Conservation (phyloP, 257 asterid genomes). For the Jaltomata sinuosa region DNA sequence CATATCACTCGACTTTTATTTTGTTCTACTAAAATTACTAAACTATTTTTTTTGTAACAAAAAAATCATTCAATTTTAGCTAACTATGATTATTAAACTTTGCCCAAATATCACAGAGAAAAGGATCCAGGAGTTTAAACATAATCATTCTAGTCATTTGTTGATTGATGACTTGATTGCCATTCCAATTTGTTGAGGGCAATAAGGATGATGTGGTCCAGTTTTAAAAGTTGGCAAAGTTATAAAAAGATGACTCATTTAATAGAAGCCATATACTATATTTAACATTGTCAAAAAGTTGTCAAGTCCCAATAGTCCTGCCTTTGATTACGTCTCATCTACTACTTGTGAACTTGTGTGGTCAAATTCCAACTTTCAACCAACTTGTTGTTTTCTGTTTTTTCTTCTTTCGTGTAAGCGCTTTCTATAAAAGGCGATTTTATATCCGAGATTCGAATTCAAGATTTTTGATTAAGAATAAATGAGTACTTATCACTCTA, state of each 20-base stretch:
- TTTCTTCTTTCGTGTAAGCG: not conserved
- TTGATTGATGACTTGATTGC: not conserved
- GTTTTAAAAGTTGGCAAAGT: not conserved
- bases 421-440: not conserved
- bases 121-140: not conserved
- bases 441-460: fast-evolving
- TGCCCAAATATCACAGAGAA: too few relatives aligned
- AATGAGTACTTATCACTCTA: not conserved
- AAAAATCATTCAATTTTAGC: too few relatives aligned
- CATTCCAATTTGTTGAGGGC: not conserved
- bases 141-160: not conserved
- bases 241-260: not conserved
- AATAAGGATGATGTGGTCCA: not conserved
- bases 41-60: too few relatives aligned
- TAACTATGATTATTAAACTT: too few relatives aligned
- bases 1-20: too few relatives aligned
- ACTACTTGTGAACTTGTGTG: not conserved
- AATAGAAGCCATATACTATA: not conserved
- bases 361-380: not conserved
- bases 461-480: not conserved
- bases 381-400: not conserved
- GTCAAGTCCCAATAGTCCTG: not conserved
- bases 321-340: not conserved
- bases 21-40: too few relatives aligned
- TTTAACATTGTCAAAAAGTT: not conserved